Evolutionary conservation across 768 basidiomycete species (phyloP), one percentile per base, ranked within the genome.

Genomic region (Pluteus cervinus): DNA sequence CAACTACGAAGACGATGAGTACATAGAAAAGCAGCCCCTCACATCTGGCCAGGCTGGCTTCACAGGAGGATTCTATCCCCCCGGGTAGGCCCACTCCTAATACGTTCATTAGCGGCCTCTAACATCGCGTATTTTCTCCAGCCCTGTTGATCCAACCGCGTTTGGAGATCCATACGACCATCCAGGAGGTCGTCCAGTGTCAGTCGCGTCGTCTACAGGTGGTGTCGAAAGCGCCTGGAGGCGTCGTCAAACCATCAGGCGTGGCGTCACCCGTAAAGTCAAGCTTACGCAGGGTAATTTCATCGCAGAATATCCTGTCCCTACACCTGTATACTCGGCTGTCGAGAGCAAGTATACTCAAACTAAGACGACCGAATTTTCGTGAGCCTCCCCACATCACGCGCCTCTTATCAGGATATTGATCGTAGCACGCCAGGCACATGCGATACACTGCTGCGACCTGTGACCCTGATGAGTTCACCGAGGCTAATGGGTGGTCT

Each of bases 391-490:
- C 36, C 14, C 18, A 16, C 36, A 22, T 32, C 24, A 39, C 23
- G 23, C 16, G n/a, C 23, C 3, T 34, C 16, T 22, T 45, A 21
- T 17, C 25, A 18, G 31, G 11, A 23, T 16, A 20, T 23, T 35
- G 34, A 26, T 21, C 14, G 5, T 43, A 84, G n/a, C n/a, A n/a
- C n/a, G n/a, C n/a, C n/a, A n/a, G 81, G 23, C 90, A 96, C 60
- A 90, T 96, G 87, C 75, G 91, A 28, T 96, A 94, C 63, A 92
- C 82, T 29, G 92, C 91, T 12, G 90, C 88, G 12, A 92, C 88
- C 1, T 80, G 78, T 52, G 91, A 94, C 52, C 91, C 91, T 10
- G 90, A 94, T 54, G 88, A 92, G 45, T 93, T 92, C 53, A 63
- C 64, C 7, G 76, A 80, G 53, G 83, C 73, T 7, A 76, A 71